Evolutionary conservation across 768 basidiomycete genomes (phyloP), one percentile per base, ranked within the genome.

Genomic region (Leccinum obscurum): DNA sequence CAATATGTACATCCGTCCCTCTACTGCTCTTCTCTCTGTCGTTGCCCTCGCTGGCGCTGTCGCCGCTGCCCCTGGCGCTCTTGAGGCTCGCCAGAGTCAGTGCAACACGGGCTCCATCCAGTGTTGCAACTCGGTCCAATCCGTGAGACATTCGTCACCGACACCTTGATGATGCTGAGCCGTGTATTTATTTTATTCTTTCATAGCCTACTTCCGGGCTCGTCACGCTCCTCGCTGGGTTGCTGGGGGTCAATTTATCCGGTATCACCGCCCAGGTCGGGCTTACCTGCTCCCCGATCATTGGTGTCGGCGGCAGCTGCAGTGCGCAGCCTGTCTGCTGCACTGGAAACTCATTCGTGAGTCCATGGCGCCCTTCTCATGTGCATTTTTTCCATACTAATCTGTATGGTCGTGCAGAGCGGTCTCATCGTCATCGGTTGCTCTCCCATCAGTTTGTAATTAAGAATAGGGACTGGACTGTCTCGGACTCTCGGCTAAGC

Each of bases 351-450:
- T 7, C 4, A 6, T 60, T 52, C 2, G 58, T 62, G 48, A 41
- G 57, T 15, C 8, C 17, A 54, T 51, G 0, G 9, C 2, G 13
- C 26, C 30, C 4, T 8, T 48, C 15, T 60, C 7, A 8, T 3
- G 10, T 26, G 20, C 14, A 28, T n/a, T 13, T 3, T 15, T 28
- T 22, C 30, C 0, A 11, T 17, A 8, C 7, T 24, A 24, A 13
- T 11, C 57, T 30, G 26, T 4, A 4, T 13, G 39, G 9, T 10
- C n/a, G 10, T 20, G 9, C 41, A 44, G 41, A 3, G 39, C 7
- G 61, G 61, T 32, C 15, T 50, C 35, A n/a, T 62, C 14, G 3
- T 6, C 49, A 15, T 41, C 3, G 58, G 58, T 17, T 62, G 61
- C 39, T 52, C 58, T 24, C 50, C 58, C 39, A 9, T 41, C 39